Evolutionary conservation across 2,329 filamentous ascomycete genomes (phyloP).

Genomic region (Microascus cirrosus): DNA sequence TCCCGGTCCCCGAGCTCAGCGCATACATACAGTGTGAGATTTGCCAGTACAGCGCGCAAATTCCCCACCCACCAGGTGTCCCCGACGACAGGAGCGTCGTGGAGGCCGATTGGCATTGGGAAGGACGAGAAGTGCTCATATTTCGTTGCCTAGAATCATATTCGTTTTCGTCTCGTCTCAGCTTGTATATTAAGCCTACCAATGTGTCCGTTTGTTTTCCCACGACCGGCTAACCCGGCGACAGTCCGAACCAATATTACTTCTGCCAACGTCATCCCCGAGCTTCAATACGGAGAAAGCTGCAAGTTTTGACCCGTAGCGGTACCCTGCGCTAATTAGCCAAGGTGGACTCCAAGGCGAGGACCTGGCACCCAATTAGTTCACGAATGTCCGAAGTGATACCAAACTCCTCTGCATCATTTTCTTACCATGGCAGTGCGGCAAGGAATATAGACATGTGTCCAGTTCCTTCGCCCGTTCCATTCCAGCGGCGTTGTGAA

Average conservation of each 20-base stretch:
- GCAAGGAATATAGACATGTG: slow-evolving; percentile 81
- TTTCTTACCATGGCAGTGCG: slow-evolving; percentile 67
- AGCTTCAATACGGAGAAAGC: neutral
- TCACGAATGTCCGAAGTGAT: slow-evolving; percentile 1
- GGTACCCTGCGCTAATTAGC: neutral
- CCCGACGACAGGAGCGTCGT: neutral
- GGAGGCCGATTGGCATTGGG: neutral
- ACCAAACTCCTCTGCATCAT: neutral
- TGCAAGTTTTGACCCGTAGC: neutral
- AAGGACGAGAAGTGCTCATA: neutral
- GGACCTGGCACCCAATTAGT: slow-evolving; percentile 26
- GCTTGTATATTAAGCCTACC: neutral
- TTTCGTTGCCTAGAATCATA: neutral
- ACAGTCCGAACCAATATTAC: neutral
- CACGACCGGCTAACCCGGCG: neutral
- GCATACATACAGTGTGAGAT: neutral
- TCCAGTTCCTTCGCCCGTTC: slow-evolving; percentile 84
- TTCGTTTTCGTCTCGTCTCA: neutral
- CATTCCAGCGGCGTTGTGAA: slow-evolving; percentile 86
- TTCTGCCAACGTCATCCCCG: neutral
- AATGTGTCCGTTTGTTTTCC: neutral
- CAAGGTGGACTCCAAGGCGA: slow-evolving; percentile 30
- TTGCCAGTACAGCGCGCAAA: neutral
- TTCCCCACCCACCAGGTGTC: neutral
- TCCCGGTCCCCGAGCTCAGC: neutral